A percentile compares a stretch with the other conserved stretches of the same genome.
Conservation (phyloP, 2,329 filamentous ascomycete species). For the Venturia effusa region DNA sequence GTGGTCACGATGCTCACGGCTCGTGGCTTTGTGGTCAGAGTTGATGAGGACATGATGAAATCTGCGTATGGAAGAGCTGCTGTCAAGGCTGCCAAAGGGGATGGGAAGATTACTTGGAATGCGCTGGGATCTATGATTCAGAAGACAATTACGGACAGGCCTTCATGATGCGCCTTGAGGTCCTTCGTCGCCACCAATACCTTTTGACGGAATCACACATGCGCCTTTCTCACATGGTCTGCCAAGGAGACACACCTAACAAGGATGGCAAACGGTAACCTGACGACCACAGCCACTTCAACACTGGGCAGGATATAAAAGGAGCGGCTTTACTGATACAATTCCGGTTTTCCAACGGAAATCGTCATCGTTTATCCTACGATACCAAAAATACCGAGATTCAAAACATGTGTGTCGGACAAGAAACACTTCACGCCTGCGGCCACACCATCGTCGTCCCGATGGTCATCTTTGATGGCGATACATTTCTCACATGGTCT, state of each 20-base stretch:
- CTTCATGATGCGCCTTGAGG: not conserved
- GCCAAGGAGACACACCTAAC: not conserved
- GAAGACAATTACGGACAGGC: conserved; percentile 20
- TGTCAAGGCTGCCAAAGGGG: conserved; percentile 15
- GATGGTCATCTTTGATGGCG: not conserved
- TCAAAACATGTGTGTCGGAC: not conserved
- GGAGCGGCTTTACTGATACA: no score
- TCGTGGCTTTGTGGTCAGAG: conserved; percentile 31
- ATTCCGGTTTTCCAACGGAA: not conserved
- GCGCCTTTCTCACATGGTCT: not conserved
- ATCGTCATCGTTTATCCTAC: not conserved
- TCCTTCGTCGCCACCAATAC: not conserved
- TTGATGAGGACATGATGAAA: conserved; percentile 29
- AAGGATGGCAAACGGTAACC: not conserved
- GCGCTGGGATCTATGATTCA: conserved; percentile 30
- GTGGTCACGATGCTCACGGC: conserved; percentile 29
- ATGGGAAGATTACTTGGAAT: conserved; percentile 24
- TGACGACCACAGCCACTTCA: not conserved
- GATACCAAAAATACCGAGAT: not conserved
- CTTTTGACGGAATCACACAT: not conserved
- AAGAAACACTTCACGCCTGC: not conserved
- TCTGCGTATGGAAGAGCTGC: conserved; percentile 28
- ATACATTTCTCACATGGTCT: no score
- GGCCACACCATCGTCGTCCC: not conserved
- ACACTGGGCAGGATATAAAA: not conserved